Conservation (phyloP, 2,329 filamentous ascomycete genomes). For the Parastagonospora nodorum region DNA sequence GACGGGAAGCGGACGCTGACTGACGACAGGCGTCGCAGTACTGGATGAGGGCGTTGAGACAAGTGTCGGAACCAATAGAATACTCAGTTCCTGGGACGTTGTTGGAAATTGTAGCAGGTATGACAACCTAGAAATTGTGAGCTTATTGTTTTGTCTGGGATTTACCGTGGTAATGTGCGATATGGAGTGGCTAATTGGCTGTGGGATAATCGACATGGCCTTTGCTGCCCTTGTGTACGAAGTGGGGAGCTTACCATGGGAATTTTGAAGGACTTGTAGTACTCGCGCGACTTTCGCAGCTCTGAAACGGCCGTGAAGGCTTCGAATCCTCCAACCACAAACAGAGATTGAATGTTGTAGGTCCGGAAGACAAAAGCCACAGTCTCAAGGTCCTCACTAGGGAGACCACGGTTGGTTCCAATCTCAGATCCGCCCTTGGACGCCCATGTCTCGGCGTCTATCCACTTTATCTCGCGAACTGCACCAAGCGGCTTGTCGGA, state of each 20-base stretch:
- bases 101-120: constrained; percentile 98
- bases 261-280: constrained; percentile 87
- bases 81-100: constrained; percentile 98
- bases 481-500: constrained; percentile 79
- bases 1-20: constrained; percentile 89
- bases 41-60: constrained; percentile 88
- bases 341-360: constrained; percentile 88
- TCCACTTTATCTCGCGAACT: constrained; percentile 85
- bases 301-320: constrained; percentile 92
- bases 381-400: constrained; percentile 81
- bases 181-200: no score
- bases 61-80: constrained; percentile 94
- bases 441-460: constrained; percentile 93
- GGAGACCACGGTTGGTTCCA: constrained; percentile 93
- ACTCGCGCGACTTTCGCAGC: constrained; percentile 76
- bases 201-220: not conserved
- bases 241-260: constrained; percentile 63
- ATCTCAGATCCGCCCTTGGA: constrained; percentile 98
- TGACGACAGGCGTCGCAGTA: constrained; percentile 99
- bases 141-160: not conserved
- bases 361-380: constrained; percentile 83
- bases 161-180: no score
- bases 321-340: constrained; percentile 94
- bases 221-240: not conserved
- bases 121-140: constrained; percentile 65